Evolutionary conservation across 208 protist genomes (phyloP), one percentile per base, ranked within the genome.

Genomic region (Crithidia bombi): DNA sequence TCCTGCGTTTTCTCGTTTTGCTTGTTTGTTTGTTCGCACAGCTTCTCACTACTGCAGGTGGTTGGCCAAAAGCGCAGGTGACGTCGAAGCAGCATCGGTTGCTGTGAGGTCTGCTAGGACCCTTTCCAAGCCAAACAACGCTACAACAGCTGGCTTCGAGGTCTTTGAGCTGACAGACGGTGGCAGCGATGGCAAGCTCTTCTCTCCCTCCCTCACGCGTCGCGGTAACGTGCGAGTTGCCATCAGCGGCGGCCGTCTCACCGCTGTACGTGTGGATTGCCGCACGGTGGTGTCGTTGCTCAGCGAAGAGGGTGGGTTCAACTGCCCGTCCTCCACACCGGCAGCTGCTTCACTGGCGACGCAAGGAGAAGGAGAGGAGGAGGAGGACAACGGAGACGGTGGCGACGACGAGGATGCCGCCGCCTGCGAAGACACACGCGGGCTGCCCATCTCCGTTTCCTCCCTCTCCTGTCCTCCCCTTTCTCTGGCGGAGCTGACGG

Each of bases 221-320:
- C 58, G 57, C 5, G 58, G 35, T 41, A 66, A 23, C 15, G 33
- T 33, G 32, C 59, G 58, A 11, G 58, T 30, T 5, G 49, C 59
- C 49, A 62, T 21, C 58, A 73, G n/a, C 46, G 68, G 38, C 17
- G 38, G 30, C 7, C 57, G 68, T 44, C 30, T 65, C 14, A n/a
- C 30, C 3, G 11, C 30, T 3, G 30, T 26, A 15, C 58, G 28
- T 19, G 43, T 15, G 21, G 32, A n/a, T 43, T 43, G 52, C 26
- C 7, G 52, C 52, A 39, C 51, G 14, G 51, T 21, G 3, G 2
- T n/a, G 28, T 57, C 5, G 52, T 39, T 41, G 52, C 52, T 39
- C n/a, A n/a, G n/a, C n/a, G n/a, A n/a, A n/a, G n/a, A n/a, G n/a
- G n/a, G n/a, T n/a, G n/a, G n/a, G n/a, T n/a, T n/a, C n/a, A n/a